Base-by-base conservation (phyloP, 2,329 filamentous ascomycete species). In the Neodidymelliopsis sp. region DNA sequence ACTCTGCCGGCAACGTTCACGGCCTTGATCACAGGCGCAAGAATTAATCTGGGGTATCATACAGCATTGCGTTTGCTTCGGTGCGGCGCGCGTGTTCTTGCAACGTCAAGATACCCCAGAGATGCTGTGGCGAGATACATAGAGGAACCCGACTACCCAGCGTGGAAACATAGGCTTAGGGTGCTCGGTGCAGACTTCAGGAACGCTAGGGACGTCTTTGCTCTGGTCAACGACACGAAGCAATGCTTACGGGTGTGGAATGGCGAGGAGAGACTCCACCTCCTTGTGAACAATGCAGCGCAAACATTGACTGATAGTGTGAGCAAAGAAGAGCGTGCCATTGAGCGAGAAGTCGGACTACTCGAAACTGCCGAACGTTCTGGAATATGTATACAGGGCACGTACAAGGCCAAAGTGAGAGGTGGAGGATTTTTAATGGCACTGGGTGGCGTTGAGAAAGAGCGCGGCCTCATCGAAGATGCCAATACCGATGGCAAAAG, bases 241-340 rank as follows among this genome's bases (percentile, higher is more conserved):
- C 15, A 29, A n/a, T 55, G 51, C 23, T 22, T 57, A 27, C 23
- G 24, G 11, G 30, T n/a, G 13, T 53, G 43, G 44, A 27, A 37
- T 18, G 43, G 54, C n/a, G 13, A 28, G 16, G 41, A 50, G 7
- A 47, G 16, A 24, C 25, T 55, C 20, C 34, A 38, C 27, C 24
- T 35, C 8, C 28, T 53, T 18, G 36, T 53, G 16, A 57, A 57
- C 11, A 57, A 57, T 19, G 54, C 50, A 15, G 54, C 54, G 10
- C 54, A 57, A 29, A 57, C 54, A 11, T 33, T 57, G 24, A 54
- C 54, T 4, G 54, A 55, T 23, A 55, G 48, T 33, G 31, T 57
- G 7, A 20, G 31, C 12, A 23, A 42, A 36, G 16, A 18, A 13
- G 23, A 29, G 13, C 23, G n/a, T 23, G 28, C 27, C 33, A 15